Evolutionary conservation across 2,329 filamentous ascomycete species (phyloP).

Genomic region (Penicillium verrucosum): DNA sequence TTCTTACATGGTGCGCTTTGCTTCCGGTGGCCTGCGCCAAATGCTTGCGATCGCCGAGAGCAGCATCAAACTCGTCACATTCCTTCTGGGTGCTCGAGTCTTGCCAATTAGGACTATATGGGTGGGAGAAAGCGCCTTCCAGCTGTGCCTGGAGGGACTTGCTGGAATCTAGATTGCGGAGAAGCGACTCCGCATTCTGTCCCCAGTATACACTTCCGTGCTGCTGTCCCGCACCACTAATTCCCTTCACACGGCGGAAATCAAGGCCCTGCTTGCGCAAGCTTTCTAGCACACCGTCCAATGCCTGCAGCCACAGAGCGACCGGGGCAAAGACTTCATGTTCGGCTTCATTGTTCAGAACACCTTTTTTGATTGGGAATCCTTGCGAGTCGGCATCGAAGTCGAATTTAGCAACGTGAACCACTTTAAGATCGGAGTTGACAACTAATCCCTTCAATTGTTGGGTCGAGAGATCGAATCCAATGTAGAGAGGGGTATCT

Average conservation of each 20-base stretch:
- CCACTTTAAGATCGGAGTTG: slow-evolving; percentile 73
- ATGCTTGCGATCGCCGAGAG: slow-evolving; percentile 62
- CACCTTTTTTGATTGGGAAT: slow-evolving; percentile 84
- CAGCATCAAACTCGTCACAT: slow-evolving; percentile 80
- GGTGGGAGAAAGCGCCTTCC: slow-evolving; percentile 70
- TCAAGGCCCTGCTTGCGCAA: slow-evolving; percentile 68
- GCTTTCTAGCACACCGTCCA: slow-evolving; percentile 77
- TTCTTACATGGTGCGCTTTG: slow-evolving; percentile 82
- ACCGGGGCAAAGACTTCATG: slow-evolving; percentile 91
- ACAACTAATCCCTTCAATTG: slow-evolving; percentile 94
- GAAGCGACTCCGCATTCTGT: slow-evolving; percentile 60
- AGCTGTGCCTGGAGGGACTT: slow-evolving; percentile 71
- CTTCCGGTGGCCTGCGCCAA: slow-evolving; percentile 83
- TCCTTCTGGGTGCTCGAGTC: slow-evolving; percentile 91
- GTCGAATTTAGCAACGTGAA: slow-evolving; percentile 85
- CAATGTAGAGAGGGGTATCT: slow-evolving; percentile 70
- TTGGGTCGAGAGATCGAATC: slow-evolving; percentile 94
- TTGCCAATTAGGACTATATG: slow-evolving; percentile 95
- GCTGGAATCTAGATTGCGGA: slow-evolving; percentile 59
- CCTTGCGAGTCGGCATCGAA: slow-evolving; percentile 81
- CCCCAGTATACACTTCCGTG: slow-evolving; percentile 97
- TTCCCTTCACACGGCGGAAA: slow-evolving; percentile 70
- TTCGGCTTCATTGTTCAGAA: slow-evolving; percentile 74
- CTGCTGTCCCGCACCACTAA: slow-evolving; percentile 93
- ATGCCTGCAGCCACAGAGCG: slow-evolving; percentile 87